Evolutionary conservation across 2,329 filamentous ascomycete species (phyloP).

Genomic region (Colletotrichum eleusines): DNA sequence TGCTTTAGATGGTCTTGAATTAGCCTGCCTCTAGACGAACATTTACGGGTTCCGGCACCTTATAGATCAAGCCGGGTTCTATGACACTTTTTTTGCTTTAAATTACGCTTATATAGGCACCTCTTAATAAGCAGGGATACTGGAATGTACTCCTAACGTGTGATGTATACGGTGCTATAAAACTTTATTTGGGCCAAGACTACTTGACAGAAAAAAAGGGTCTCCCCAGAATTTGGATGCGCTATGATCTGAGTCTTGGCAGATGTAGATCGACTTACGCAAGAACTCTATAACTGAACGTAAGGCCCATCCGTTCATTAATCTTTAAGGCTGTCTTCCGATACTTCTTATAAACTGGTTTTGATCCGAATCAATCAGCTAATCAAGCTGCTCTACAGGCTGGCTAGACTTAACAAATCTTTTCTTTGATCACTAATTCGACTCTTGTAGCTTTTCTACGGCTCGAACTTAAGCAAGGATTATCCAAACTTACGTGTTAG

Average conservation of each 20-base stretch:
- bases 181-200: background rate
- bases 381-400: background rate
- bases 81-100: background rate
- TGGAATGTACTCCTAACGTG: background rate
- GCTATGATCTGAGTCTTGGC: background rate
- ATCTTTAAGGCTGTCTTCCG: background rate
- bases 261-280: background rate
- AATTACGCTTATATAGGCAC: background rate
- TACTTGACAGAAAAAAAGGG: background rate
- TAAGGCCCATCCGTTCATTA: background rate
- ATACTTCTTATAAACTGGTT: background rate
- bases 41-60: background rate
- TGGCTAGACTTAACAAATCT: background rate
- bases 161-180: background rate
- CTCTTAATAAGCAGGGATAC: background rate
- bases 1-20: slow-evolving; percentile 19
- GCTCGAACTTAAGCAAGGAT: background rate
- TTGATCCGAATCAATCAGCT: no score
- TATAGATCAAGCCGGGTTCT: background rate
- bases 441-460: background rate
- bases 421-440: background rate
- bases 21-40: slow-evolving; percentile 1
- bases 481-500: background rate
- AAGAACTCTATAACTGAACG: background rate
- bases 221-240: background rate